Percentiles rank a stretch among this genome's conserved stretches.
Evolutionary conservation across 345 rosid genomes (phyloP).

Genomic region (Syzygium grande): DNA sequence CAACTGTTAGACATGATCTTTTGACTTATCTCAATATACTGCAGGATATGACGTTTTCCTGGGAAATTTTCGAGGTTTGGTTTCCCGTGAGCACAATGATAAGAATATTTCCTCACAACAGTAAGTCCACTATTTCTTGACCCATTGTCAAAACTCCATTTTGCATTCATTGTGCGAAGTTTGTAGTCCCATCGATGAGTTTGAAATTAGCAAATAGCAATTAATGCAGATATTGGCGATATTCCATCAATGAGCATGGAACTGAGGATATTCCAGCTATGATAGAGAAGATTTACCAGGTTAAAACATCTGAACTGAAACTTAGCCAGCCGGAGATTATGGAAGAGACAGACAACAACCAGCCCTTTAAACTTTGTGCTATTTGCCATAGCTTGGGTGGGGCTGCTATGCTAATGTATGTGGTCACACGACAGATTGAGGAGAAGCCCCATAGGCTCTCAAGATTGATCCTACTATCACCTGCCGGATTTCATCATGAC

Average conservation of each 20-base stretch:
- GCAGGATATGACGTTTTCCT: conserved; percentile 93
- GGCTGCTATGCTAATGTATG: conserved; percentile 83
- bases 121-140: conserved; percentile 30
- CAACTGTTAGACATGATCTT: background rate
- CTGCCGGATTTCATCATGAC: conserved; percentile 95
- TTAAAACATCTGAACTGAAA: conserved; percentile 74
- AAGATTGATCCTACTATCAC: conserved; percentile 69
- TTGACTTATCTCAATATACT: background rate
- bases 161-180: background rate
- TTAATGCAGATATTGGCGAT: conserved; percentile 73
- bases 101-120: conserved; percentile 69
- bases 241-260: conserved; percentile 90
- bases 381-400: conserved; percentile 96
- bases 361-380: conserved; percentile 79
- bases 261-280: conserved; percentile 91
- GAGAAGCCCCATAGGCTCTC: conserved; percentile 86
- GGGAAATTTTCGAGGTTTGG: conserved; percentile 91
- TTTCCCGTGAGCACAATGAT: conserved; percentile 82
- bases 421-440: conserved; percentile 50
- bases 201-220: background rate
- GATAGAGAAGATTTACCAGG: conserved; percentile 88
- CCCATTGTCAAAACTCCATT: background rate
- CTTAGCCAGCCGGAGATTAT: conserved; percentile 38
- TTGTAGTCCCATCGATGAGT: background rate
- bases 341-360: conserved; percentile 45